These are phyloP conservation scores for Jaenimonas drosophilae DNA, from an alignment of 208 protist genomes.

Conservation along the genomic window DNA sequence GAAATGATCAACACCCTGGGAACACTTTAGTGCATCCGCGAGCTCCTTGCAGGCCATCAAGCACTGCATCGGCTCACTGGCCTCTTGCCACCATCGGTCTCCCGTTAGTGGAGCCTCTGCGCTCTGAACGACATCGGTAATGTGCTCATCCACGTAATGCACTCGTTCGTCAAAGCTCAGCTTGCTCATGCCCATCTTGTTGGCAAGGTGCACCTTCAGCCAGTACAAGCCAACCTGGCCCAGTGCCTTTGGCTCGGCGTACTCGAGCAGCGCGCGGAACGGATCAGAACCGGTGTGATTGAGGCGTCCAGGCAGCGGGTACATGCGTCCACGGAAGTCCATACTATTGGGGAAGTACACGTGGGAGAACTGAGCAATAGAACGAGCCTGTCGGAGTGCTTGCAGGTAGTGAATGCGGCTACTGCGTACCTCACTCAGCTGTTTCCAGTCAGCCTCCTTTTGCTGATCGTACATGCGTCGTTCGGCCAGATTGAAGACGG, in stretches of 20 bases:
- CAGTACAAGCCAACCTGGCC: constrained; percentile 91
- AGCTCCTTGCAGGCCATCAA: constrained; percentile 94
- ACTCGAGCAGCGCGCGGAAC: constrained; percentile 92
- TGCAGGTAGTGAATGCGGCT: constrained; percentile 87
- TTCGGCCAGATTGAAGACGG: constrained; percentile 63
- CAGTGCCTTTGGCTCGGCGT: constrained; percentile 91
- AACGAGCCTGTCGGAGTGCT: constrained; percentile 82
- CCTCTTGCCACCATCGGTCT: constrained; percentile 92
- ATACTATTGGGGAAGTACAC: constrained; percentile 98
- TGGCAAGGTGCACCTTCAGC: constrained; percentile 98
- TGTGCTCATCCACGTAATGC: constrained; percentile 89
- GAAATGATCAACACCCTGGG: constrained; percentile 79
- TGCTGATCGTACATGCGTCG: constrained; percentile 53
- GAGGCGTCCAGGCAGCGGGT: constrained; percentile 95
- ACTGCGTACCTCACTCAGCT: constrained; percentile 69
- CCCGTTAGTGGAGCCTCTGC: constrained; percentile 68
- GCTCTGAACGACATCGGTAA: constrained; percentile 84
- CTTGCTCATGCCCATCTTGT: constrained; percentile 96
- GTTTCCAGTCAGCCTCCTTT: constrained; percentile 70
- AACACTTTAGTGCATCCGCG: constrained; percentile 83
- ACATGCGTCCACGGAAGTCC: constrained; percentile 98
- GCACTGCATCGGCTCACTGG: constrained; percentile 93
- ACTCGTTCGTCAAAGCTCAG: constrained; percentile 93
- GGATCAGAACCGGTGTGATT: constrained; percentile 95
- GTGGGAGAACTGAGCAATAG: constrained; percentile 83